Percentiles rank a stretch among this genome's conserved stretches.
Evolutionary conservation across 108 stramenopile genomes (phyloP).

Genomic region (Bacterosira constricta): DNA sequence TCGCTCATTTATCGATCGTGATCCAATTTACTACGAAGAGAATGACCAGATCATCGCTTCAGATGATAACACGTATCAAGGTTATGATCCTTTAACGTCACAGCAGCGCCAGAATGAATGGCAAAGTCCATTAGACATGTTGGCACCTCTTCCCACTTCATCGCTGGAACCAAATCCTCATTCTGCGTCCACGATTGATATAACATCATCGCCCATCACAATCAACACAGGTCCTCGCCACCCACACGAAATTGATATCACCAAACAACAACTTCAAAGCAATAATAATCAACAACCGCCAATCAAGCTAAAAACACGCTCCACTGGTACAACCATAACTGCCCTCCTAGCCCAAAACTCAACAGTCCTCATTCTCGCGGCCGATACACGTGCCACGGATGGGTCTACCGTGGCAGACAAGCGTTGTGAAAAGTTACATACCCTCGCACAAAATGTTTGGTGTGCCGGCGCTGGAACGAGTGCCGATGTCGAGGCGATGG

Average conservation of each 20-base stretch:
- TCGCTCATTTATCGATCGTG: not conserved
- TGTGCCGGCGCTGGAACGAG: slow-evolving; percentile 87
- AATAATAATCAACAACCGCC: slow-evolving; percentile 1
- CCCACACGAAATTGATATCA: slow-evolving; percentile 16
- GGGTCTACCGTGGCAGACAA: slow-evolving; percentile 82
- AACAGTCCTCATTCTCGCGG: slow-evolving; percentile 57
- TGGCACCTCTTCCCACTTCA: slow-evolving; percentile 13
- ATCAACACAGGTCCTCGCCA: slow-evolving; percentile 6
- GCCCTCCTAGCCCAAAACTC: slow-evolving; percentile 34
- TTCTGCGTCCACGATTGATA: not conserved
- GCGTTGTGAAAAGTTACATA: slow-evolving; percentile 72
- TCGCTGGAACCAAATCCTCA: not conserved
- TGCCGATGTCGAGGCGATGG: slow-evolving; percentile 79
- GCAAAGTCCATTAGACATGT: slow-evolving; percentile 33
- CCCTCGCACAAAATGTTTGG: slow-evolving; percentile 58
- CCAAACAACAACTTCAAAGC: not conserved
- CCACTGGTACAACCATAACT: slow-evolving; percentile 81
- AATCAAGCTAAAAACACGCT: slow-evolving; percentile 29
- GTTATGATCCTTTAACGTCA: too few relatives aligned
- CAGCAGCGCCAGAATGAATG: slow-evolving; percentile 4
- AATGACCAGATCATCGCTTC: not conserved
- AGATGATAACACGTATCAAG: too few relatives aligned
- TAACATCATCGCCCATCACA: not conserved
- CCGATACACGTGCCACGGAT: slow-evolving; percentile 85
- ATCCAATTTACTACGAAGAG: not conserved